These are phyloP conservation scores for Solanum sparsipilum DNA, from an alignment of 257 asterid genomes.

Conservation along the genomic window DNA sequence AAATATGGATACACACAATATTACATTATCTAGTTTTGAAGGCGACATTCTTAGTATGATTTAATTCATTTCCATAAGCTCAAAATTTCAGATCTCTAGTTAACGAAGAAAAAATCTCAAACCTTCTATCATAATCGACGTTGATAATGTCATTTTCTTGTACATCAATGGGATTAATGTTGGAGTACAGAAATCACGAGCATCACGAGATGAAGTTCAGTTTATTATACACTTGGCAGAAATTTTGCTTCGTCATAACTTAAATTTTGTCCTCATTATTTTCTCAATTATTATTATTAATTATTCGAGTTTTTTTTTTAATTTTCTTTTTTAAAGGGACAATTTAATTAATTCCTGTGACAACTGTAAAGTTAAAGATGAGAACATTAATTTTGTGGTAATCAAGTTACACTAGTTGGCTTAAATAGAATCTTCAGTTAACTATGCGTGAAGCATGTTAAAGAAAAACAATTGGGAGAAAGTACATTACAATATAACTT, in stretches of 20 bases:
- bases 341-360: background rate
- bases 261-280: background rate
- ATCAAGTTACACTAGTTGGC: background rate
- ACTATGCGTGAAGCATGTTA: background rate
- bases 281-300: background rate
- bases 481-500: background rate
- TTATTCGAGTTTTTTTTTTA: background rate
- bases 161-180: background rate
- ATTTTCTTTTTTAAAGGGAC: background rate
- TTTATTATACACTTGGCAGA: background rate
- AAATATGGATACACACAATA: too few relatives aligned
- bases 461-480: background rate
- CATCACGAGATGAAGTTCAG: background rate
- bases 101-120: background rate
- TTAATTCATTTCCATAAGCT: background rate
- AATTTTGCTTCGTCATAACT: background rate
- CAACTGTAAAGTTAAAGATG: background rate
- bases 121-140: background rate
- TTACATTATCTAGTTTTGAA: too few relatives aligned
- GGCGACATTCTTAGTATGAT: background rate
- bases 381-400: background rate
- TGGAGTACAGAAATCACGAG: background rate
- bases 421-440: background rate
- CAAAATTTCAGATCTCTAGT: background rate
- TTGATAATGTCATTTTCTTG: background rate